phyloP scores from a whole-genome alignment of 2,329 filamentous ascomycete species.

The Phaeosphaeria sp. region DNA sequence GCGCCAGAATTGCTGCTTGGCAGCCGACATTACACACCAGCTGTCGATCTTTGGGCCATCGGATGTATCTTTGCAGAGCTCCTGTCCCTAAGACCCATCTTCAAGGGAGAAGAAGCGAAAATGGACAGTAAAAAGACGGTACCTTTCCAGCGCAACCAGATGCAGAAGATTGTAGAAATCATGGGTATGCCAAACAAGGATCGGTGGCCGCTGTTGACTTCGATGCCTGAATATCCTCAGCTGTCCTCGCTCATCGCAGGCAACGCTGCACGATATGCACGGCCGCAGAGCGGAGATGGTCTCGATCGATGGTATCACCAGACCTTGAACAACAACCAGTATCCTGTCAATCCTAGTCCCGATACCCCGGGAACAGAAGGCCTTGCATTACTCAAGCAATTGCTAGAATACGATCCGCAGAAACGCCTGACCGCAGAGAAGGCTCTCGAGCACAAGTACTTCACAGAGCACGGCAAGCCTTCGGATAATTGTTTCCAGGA shows the following conservation, averaged over 20 bases:
- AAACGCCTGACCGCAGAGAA: constrained; percentile 86
- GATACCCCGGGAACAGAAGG: constrained; percentile 66
- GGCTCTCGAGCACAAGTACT: constrained; percentile 91
- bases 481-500: constrained; percentile 90
- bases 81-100: constrained; percentile 87
- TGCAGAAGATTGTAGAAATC: constrained; percentile 98
- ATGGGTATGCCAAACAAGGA: constrained; percentile 90
- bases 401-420: constrained; percentile 92
- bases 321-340: constrained; percentile 56
- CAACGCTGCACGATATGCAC: constrained; percentile 56
- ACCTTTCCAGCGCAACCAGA: constrained; percentile 96
- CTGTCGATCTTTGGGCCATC: constrained; percentile 96
- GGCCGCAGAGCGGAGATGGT: constrained; percentile 52
- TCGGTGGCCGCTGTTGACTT: constrained; percentile 81
- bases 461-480: constrained; percentile 67
- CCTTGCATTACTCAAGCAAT: constrained; percentile 77
- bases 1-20: constrained; percentile 93
- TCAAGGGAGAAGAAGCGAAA: constrained; percentile 98
- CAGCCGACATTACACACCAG: constrained; percentile 93
- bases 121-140: constrained; percentile 99
- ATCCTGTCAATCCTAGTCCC: constrained; percentile 46
- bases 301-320: constrained; percentile 72
- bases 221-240: constrained; percentile 86
- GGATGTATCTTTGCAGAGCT: constrained; percentile 98
- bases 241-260: constrained; percentile 60